Conservation (phyloP, 192 early-diverging fungal species). For the Backusella tarrabulga region DNA sequence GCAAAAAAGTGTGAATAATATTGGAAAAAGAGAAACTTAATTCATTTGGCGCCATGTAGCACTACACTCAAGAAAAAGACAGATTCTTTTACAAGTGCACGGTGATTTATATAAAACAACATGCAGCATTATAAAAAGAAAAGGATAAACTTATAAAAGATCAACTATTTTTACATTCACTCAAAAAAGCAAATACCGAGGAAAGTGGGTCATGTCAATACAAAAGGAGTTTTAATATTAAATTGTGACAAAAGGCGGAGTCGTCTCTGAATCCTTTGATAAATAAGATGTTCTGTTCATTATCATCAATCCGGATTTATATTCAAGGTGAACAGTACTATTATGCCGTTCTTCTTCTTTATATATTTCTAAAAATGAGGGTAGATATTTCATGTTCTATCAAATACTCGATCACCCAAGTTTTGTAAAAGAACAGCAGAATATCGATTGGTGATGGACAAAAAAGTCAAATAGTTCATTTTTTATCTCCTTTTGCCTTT, state of each 20-base stretch:
- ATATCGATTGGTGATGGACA: neutral
- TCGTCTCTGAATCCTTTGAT: neutral
- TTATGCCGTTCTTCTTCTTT: neutral
- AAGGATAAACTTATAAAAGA: neutral
- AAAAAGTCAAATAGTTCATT: neutral
- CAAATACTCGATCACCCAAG: neutral
- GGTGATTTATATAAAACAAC: neutral
- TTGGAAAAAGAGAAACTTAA: too few relatives aligned
- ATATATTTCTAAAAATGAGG: neutral
- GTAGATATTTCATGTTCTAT: neutral
- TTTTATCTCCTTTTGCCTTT: neutral
- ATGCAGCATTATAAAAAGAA: neutral
- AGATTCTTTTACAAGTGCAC: neutral
- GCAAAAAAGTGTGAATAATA: neutral
- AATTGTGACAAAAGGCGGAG: neutral
- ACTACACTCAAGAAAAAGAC: neutral
- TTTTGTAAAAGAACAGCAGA: neutral
- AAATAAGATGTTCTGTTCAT: neutral
- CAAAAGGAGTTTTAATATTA: neutral
- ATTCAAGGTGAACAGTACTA: neutral
- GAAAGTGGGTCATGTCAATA: too few relatives aligned
- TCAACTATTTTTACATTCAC: too few relatives aligned
- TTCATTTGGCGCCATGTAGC: neutral
- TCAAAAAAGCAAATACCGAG: too few relatives aligned
- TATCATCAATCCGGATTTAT: neutral